These are phyloP conservation scores for Paramecium biaurelia DNA, from an alignment of 73 alveolate species.

Conservation along the genomic window DNA sequence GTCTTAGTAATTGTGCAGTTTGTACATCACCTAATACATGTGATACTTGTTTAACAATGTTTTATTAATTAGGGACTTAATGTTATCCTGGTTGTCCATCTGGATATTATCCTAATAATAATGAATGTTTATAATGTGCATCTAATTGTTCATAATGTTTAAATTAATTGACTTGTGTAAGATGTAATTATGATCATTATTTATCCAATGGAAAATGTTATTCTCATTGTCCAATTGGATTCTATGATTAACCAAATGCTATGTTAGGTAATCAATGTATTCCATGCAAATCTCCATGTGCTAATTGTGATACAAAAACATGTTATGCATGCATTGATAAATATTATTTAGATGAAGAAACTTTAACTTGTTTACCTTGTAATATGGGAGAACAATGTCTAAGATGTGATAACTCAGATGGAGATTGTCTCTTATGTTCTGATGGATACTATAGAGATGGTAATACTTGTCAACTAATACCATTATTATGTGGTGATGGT, in stretches of 20 bases:
- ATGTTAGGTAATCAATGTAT: conserved; percentile 22
- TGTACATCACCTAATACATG: background rate
- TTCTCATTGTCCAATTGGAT: conserved; percentile 25
- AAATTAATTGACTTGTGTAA: background rate
- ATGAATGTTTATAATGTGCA: background rate
- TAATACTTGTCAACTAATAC: background rate
- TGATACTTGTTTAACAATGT: background rate
- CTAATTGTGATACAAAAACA: background rate
- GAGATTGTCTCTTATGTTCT: background rate
- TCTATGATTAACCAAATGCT: background rate
- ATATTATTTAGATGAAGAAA: conserved; percentile 9
- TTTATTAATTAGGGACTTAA: background rate
- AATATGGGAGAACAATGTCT: conserved; percentile 15
- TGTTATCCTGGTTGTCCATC: conserved; percentile 47
- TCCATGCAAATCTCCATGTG: conserved; percentile 43
- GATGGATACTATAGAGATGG: conserved; percentile 45
- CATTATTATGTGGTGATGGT: conserved; percentile 66
- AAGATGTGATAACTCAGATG: background rate
- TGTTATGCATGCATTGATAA: background rate
- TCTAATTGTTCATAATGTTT: background rate
- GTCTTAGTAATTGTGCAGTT: conserved; percentile 3
- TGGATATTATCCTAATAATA: background rate
- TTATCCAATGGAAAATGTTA: background rate
- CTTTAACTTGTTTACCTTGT: background rate
- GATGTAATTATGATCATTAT: conserved; percentile 32